Evolutionary conservation across 1,284 basidiomycete genomes (phyloP).

Genomic region (Neonothopanus nambi): DNA sequence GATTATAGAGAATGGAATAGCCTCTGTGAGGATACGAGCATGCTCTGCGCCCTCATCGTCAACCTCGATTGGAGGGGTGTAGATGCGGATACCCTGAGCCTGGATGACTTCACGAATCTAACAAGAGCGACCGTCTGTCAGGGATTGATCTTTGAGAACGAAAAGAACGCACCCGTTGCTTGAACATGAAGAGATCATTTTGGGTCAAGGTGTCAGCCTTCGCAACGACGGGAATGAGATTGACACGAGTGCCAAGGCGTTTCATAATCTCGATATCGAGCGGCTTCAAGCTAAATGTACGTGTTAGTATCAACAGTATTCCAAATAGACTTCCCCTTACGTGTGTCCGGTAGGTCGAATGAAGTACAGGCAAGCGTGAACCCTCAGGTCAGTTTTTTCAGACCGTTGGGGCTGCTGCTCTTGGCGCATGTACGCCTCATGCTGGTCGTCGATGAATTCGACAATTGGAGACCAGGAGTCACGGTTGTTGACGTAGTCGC

Average conservation of each 20-base stretch:
- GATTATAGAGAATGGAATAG: constrained; percentile 99
- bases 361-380: constrained; percentile 98
- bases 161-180: constrained; percentile 74
- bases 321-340: constrained; percentile 45
- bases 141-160: constrained; percentile 13
- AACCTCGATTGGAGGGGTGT: constrained; percentile 88
- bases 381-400: constrained; percentile 93
- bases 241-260: constrained; percentile 92
- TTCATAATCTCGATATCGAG: constrained; percentile 99
- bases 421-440: constrained; percentile 99
- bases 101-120: constrained; percentile 89
- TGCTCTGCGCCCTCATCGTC: constrained; percentile 95
- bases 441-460: constrained; percentile 99
- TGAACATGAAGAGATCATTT: constrained; percentile 89
- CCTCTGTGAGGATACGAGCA: constrained; percentile 82
- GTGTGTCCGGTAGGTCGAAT: constrained; percentile 96
- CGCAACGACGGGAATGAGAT: constrained; percentile 96
- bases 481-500: constrained; percentile 99
- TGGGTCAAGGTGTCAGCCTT: constrained; percentile 97
- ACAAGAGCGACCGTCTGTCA: constrained; percentile 12
- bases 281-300: constrained; percentile 77
- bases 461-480: constrained; percentile 98
- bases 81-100: constrained; percentile 93
- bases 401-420: constrained; percentile 95
- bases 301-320: constrained; percentile 5